Percentiles rank a stretch among this genome's conserved stretches.
Conservation (phyloP, 495 filamentous ascomycete species). For the Viridothelium virens region DNA sequence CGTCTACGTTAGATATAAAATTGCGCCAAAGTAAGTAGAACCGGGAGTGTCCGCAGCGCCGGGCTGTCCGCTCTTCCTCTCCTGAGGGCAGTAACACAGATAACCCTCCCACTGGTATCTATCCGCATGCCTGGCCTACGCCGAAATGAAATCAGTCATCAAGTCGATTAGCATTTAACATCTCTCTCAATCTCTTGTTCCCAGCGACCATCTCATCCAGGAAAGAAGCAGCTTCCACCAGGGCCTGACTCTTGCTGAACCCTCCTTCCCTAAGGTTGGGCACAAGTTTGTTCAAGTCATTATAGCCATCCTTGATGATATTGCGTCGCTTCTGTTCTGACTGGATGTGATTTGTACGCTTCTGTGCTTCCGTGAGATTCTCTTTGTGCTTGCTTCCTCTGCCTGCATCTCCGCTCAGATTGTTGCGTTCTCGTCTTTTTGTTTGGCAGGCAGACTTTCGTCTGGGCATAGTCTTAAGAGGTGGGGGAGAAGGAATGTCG, state of each 20-base stretch:
- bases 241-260: conserved; percentile 71
- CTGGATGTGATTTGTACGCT: conserved; percentile 77
- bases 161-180: conserved; percentile 10
- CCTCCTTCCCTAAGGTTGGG: conserved; percentile 61
- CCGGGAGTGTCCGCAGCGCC: background rate
- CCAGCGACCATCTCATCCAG: conserved; percentile 62
- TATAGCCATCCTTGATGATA: conserved; percentile 69
- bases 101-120: background rate
- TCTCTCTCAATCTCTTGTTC: conserved; percentile 47
- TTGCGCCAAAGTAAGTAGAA: background rate
- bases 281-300: conserved; percentile 61
- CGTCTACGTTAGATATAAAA: background rate
- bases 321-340: conserved; percentile 82
- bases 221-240: conserved; percentile 63
- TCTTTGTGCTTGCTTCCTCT: conserved; percentile 42
- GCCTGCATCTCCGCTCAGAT: background rate
- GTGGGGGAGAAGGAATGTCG: conserved; percentile 7
- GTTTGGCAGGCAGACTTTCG: background rate
- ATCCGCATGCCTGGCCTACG: background rate
- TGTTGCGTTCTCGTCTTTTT: background rate
- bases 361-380: conserved; percentile 77
- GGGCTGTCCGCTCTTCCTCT: background rate
- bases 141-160: background rate
- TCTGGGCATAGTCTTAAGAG: background rate
- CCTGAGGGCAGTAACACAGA: background rate